Conservation (phyloP, 2,329 filamentous ascomycete species). For the Aspergillus sp. region DNA sequence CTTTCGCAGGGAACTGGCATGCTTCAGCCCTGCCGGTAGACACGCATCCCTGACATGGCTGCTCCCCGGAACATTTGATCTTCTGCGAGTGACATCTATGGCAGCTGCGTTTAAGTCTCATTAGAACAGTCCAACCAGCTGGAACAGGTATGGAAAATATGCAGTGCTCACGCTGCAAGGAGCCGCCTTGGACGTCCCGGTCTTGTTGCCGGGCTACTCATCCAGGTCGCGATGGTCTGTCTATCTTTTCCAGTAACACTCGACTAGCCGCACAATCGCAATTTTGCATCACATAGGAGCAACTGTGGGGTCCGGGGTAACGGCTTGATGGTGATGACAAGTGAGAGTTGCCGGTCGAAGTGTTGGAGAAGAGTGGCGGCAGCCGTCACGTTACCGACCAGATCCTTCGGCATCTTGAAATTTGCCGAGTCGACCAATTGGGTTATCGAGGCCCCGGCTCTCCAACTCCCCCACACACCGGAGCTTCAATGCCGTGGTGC, state of each 20-base stretch:
- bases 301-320: slow-evolving; percentile 11
- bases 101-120: neutral
- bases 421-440: neutral
- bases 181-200: slow-evolving; percentile 8
- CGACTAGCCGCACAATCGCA: neutral
- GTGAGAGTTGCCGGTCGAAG: neutral
- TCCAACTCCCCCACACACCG: neutral
- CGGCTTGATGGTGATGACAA: neutral
- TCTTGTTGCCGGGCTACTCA: neutral
- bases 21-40: neutral
- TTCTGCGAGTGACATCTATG: slow-evolving; percentile 7
- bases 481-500: neutral
- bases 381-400: neutral
- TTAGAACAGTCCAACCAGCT: neutral
- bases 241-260: neutral
- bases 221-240: neutral
- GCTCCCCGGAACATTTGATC: slow-evolving; percentile 7
- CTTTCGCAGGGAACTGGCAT: slow-evolving; percentile 9
- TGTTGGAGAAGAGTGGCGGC: neutral
- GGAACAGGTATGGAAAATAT: neutral
- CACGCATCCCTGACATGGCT: slow-evolving; percentile 2
- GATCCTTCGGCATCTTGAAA: neutral
- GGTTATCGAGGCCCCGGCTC: neutral
- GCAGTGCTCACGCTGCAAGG: slow-evolving; percentile 10
- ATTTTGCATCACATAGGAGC: neutral